Evolutionary conservation across 1,284 basidiomycete species (phyloP), one percentile per base, ranked within the genome.

Genomic region (Lentinula novae-zelandiae): DNA sequence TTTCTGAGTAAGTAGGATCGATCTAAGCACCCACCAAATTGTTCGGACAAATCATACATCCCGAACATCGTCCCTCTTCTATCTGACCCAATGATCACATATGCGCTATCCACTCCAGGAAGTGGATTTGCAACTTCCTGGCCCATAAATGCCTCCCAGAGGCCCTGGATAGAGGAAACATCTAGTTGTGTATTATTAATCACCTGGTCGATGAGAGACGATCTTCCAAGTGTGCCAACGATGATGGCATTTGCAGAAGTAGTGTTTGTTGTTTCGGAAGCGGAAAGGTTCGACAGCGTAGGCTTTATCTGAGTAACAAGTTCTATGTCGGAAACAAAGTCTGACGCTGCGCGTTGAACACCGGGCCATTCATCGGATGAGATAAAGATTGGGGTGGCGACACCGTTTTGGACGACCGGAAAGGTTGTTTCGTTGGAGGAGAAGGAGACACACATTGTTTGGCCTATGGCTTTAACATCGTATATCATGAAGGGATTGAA

Each of bases 41-140:
- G 87, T 69, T 90, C 88, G 9, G 85, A 86, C 59, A 86, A 82
- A 65, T 88, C 86, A 67, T 90, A 90, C 38, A 90, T 66, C 2
- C 80, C 87, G 66, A 78, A 90, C 31, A 90, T 87, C 0, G 86
- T 84, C 33, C 85, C 86, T 51, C 86, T 72, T 70, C 84, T 86
- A 72, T 89, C 87, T 0, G 84, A 76, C 5, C 87, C 87, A 63
- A 85, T 79, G 52, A 90, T 80, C 36, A 90, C 82, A 70, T 88
- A 85, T 22, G 85, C 86, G 60, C 77, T 82, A 36, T 75, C 71
- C 33, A 87, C 74, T 4, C 84, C 85, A 33, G 82, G 81, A 4
- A 87, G 72, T 8, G 85, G 85, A 63, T 85, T 79, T 42, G 75
- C 68, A 3, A 88, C 82, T 59, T 82, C 78, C 56, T 72, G 72